Conservation (phyloP, 2,329 filamentous ascomycete species). For the Xylariales sp. region DNA sequence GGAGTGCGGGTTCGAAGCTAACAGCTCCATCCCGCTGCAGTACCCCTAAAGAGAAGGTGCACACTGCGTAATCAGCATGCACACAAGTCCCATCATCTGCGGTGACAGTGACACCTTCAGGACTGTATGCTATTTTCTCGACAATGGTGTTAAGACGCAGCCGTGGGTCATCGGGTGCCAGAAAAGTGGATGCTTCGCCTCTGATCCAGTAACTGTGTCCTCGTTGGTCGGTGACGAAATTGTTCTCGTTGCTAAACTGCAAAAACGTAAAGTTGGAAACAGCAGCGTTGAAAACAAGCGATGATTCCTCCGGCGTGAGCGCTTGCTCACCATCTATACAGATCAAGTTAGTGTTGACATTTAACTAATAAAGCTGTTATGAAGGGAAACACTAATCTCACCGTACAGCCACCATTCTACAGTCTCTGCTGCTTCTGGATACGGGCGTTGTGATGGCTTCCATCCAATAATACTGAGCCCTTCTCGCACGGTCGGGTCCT, state of each 20-base stretch:
- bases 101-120: slow-evolving; percentile 47
- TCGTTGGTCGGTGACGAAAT: neutral
- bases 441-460: slow-evolving; percentile 53
- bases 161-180: slow-evolving; percentile 48
- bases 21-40: slow-evolving; percentile 55
- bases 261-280: slow-evolving; percentile 59
- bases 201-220: slow-evolving; percentile 18
- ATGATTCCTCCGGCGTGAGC: slow-evolving; percentile 30
- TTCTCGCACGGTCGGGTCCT: slow-evolving; percentile 56
- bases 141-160: slow-evolving; percentile 56
- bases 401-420: slow-evolving; percentile 52
- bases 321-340: slow-evolving; percentile 7
- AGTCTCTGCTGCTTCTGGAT: slow-evolving; percentile 38
- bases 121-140: slow-evolving; percentile 47
- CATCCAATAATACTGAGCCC: slow-evolving; percentile 58
- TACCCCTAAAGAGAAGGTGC: slow-evolving; percentile 65
- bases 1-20: slow-evolving; percentile 53
- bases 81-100: slow-evolving; percentile 35
- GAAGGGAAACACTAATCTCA: too few relatives aligned
- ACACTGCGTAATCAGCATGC: slow-evolving; percentile 42
- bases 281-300: slow-evolving; percentile 26
- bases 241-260: slow-evolving; percentile 34
- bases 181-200: slow-evolving; percentile 53
- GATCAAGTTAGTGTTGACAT: too few relatives aligned
- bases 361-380: too few relatives aligned